Evolutionary conservation across 306 rosid genomes (phyloP), one percentile per base, ranked within the genome.

Genomic region (Prunus dulcis): DNA sequence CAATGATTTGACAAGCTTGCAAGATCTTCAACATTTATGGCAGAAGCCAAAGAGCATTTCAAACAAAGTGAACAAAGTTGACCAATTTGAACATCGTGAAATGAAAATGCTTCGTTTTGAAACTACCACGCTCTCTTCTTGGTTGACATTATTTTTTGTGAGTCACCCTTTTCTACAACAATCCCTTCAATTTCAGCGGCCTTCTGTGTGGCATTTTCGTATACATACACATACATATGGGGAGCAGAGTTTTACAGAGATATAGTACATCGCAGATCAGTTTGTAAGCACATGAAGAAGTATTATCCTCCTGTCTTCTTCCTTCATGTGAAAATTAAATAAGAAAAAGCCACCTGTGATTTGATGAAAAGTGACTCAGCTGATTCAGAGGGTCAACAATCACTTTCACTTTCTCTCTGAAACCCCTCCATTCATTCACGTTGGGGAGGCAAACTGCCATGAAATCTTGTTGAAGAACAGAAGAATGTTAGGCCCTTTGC

Each of bases 361-460:
- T 55, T 47, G 10, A 58, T 53, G 25, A 64, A 69, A 80, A 41
- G 52, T 55, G 23, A 32, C 25, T 71, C 82, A 74, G 56, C 55
- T 45, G 22, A 9, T 30, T 2, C 51, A 6, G 25, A 71, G 51
- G 46, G 23, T 32, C 45, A 28, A 50, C 72, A 50, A 55, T 84
- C 75, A 64, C 85, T 77, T 73, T 80, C 79, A 50, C 80, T 69
- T 34, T 72, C 64, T 34, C 28, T 73, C 20, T 43, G 65, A 43
- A 28, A n/a, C 18, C 75, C 61, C 73, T 64, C 72, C 38, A n/a
- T 32, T 70, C 41, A 7, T 72, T 77, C 55, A 53, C 70, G 18
- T 19, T 22, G 46, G 46, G 69, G 49, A 9, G 49, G 61, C 17
- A 34, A 82, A 77, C 76, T 58, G 46, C 68, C 80, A 74, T 32